Percentiles rank a stretch among this genome's conserved stretches.
These are phyloP conservation scores for Artemisia tridentata DNA, from an alignment of 129 eudicot genomes.

Conservation along the genomic window DNA sequence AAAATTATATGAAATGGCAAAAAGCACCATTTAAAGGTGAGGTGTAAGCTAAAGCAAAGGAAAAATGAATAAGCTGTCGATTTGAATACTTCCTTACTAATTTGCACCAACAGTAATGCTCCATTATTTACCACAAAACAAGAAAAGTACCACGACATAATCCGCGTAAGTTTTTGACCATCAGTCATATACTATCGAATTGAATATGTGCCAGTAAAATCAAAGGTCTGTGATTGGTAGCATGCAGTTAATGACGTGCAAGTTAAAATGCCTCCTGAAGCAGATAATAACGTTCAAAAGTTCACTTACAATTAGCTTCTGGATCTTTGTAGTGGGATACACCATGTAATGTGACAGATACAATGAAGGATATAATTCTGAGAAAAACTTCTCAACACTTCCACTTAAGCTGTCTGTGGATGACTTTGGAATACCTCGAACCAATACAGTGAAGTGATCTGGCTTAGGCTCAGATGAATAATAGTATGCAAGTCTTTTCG, in stretches of 20 bases:
- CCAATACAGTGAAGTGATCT: slow-evolving; percentile 78
- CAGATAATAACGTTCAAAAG: slow-evolving; percentile 25
- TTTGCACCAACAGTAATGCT: no score
- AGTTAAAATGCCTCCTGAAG: slow-evolving; percentile 6
- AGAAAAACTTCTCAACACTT: slow-evolving; percentile 79
- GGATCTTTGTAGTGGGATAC: slow-evolving; percentile 66
- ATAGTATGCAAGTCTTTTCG: slow-evolving; percentile 65
- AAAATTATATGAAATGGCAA: no score
- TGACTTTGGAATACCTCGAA: slow-evolving; percentile 72
- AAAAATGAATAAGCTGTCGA: no score
- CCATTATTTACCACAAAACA: no score
- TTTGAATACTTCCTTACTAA: no score
- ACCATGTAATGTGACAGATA: slow-evolving; percentile 82
- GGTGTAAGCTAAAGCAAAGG: no score
- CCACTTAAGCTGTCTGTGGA: slow-evolving; percentile 58
- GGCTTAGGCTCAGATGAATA: slow-evolving; percentile 76
- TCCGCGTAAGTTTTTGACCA: no score
- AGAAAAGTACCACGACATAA: no score
- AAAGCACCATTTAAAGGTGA: no score
- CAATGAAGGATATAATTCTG: slow-evolving; percentile 64
- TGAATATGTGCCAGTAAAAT: slow-evolving; percentile 11
- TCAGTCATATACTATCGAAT: no score
- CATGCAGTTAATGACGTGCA: neutral
- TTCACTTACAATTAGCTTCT: slow-evolving; percentile 67
- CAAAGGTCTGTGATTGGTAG: neutral